Percentiles rank a stretch among this genome's conserved stretches.
Conservation (phyloP, 306 rosid species). For the Glycine latifolia region DNA sequence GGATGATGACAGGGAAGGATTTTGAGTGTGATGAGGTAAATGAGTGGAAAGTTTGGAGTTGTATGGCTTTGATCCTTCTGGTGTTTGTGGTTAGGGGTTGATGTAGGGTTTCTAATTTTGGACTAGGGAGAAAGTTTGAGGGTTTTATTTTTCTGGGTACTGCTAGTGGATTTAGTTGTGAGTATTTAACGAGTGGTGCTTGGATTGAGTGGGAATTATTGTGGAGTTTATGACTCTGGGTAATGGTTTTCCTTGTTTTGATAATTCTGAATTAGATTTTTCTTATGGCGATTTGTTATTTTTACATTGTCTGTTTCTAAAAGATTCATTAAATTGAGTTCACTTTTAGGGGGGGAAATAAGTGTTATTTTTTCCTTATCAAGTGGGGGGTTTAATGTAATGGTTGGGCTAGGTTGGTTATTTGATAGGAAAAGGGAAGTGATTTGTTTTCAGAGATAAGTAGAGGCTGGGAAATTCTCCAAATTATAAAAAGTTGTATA, state of each 20-base stretch:
- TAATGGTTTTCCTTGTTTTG: constrained; percentile 33
- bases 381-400: background rate
- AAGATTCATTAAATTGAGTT: background rate
- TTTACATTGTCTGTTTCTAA: background rate
- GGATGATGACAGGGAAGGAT: too few relatives aligned
- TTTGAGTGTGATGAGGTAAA: constrained; percentile 70
- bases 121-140: too few relatives aligned
- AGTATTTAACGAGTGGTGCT: background rate
- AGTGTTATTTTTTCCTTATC: constrained; percentile 10
- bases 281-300: background rate
- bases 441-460: background rate
- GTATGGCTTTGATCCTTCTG: too few relatives aligned
- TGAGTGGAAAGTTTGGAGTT: too few relatives aligned
- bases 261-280: constrained; percentile 3
- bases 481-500: background rate
- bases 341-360: background rate
- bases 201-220: constrained; percentile 10
- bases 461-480: constrained; percentile 9
- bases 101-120: too few relatives aligned
- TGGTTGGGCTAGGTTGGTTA: constrained; percentile 21
- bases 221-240: background rate
- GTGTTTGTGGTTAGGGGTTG: too few relatives aligned
- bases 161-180: too few relatives aligned
- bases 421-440: background rate
- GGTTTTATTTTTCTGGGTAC: too few relatives aligned